Evolutionary conservation across 768 basidiomycete genomes (phyloP).

Genomic region (Kwoniella shandongensis): DNA sequence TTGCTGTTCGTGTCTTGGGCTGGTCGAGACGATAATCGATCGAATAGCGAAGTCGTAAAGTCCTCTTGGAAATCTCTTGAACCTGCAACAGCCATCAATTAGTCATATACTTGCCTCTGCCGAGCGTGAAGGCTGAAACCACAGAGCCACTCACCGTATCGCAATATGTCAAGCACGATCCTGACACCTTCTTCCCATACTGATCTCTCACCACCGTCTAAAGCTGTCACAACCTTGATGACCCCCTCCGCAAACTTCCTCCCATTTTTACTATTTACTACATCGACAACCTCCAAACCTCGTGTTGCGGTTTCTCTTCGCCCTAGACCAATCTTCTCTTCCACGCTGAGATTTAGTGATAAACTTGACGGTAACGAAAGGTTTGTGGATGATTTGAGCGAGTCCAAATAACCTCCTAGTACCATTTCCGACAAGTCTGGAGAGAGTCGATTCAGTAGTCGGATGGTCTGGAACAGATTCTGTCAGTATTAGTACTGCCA

Average conservation of each 20-base stretch:
- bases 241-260: constrained; percentile 3
- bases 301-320: constrained; percentile 18
- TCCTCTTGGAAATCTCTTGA: neutral
- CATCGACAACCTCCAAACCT: constrained; percentile 29
- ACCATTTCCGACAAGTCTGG: constrained; percentile 17
- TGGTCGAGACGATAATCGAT: neutral
- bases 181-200: constrained; percentile 21
- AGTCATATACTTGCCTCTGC: neutral
- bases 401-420: constrained; percentile 7
- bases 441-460: constrained; percentile 11
- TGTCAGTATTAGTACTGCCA: neutral
- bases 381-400: constrained; percentile 13
- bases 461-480: constrained; percentile 15
- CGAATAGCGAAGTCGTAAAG: constrained; percentile 7
- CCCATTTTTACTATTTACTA: neutral
- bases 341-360: neutral
- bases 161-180: neutral
- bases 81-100: neutral
- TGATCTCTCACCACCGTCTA: neutral
- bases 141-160: constrained; percentile 1
- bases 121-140: neutral
- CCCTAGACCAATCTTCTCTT: constrained; percentile 14
- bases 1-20: neutral
- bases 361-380: constrained; percentile 19
- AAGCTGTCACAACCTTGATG: neutral